Percentiles rank a stretch among this genome's conserved stretches.
Evolutionary conservation across 805 yeast species (phyloP).

Genomic region (Brettanomyces bruxellensis): DNA sequence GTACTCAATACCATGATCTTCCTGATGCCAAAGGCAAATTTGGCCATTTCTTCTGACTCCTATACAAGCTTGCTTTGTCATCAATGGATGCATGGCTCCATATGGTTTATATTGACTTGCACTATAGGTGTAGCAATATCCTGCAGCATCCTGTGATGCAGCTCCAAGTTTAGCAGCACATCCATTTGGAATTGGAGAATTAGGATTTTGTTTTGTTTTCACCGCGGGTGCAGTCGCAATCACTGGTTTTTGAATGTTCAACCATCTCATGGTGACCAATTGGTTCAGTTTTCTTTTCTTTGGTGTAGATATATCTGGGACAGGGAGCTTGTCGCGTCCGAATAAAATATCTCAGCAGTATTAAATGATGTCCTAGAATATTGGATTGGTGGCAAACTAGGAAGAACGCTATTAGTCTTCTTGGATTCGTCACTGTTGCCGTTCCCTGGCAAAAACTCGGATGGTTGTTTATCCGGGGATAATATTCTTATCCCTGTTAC

Average conservation of each 20-base stretch:
- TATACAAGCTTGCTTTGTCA: constrained; percentile 62
- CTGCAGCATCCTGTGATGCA: constrained; percentile 24
- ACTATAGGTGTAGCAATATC: constrained; percentile 39
- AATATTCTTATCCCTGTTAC: constrained; percentile 40
- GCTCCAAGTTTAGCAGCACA: constrained; percentile 28
- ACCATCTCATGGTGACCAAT: constrained; percentile 58
- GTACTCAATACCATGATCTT: constrained; percentile 53
- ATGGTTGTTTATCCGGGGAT: not conserved
- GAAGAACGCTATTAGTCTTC: constrained; percentile 1
- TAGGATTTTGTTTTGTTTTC: constrained; percentile 20
- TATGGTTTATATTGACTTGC: constrained; percentile 50
- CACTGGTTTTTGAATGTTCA: constrained; percentile 61
- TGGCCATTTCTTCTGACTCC: constrained; percentile 57
- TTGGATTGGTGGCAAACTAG: constrained; percentile 32
- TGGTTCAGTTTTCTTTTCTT: constrained; percentile 12
- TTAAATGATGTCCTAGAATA: constrained; percentile 28
- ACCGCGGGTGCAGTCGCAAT: constrained; percentile 53
- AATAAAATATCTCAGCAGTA: constrained; percentile 37
- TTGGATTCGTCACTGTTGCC: constrained; percentile 1
- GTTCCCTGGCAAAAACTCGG: not conserved
- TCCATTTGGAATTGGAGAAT: constrained; percentile 23
- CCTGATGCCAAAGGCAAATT: constrained; percentile 53
- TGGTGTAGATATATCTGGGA: constrained; percentile 14
- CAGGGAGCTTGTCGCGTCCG: constrained; percentile 26
- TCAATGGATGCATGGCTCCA: constrained; percentile 61